phyloP scores from a whole-genome alignment of 768 basidiomycete genomes.

The Hypsizygus marmoreus region DNA sequence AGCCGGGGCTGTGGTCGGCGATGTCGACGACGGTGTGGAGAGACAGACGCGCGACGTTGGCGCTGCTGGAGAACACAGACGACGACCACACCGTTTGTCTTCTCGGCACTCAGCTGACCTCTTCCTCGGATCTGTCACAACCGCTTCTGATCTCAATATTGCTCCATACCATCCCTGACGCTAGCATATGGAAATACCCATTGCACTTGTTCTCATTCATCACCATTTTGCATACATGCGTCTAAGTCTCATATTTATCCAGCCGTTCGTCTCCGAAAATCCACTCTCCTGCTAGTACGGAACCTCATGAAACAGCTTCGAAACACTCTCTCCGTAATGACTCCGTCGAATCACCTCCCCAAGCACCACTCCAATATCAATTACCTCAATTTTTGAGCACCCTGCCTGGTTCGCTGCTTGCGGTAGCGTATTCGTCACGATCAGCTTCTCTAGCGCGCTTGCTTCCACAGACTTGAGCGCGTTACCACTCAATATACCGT shows the following conservation, averaged over 20 bases:
- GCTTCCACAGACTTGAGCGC: constrained; percentile 74
- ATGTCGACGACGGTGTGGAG: constrained; percentile 16
- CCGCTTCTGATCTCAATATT: constrained; percentile 16
- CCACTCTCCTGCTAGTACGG: constrained; percentile 58
- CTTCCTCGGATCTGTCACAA: constrained; percentile 26
- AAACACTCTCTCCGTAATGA: constrained; percentile 96
- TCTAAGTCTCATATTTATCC: too few relatives aligned
- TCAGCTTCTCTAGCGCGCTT: constrained; percentile 86
- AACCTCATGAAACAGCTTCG: constrained; percentile 86
- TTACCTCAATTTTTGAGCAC: constrained; percentile 85
- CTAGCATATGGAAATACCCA: constrained; percentile 11
- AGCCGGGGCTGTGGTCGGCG: constrained; percentile 13
- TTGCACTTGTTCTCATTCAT: constrained; percentile 13
- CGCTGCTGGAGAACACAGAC: constrained; percentile 6
- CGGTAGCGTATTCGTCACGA: constrained; percentile 98
- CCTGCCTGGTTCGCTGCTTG: constrained; percentile 73
- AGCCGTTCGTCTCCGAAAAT: constrained; percentile 9
- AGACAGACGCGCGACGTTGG: constrained; percentile 16
- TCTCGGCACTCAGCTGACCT: constrained; percentile 23
- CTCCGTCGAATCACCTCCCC: constrained; percentile 95
- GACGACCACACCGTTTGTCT: constrained; percentile 1
- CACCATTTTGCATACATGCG: constrained; percentile 15
- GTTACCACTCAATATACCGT: constrained; percentile 91
- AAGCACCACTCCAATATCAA: constrained; percentile 92
- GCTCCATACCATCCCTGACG: constrained; percentile 16